A percentile compares a stretch with the other conserved stretches of the same genome.
Evolutionary conservation across 192 early-diverging fungal species (phyloP).

Genomic region (Entomortierella chlamydospora): DNA sequence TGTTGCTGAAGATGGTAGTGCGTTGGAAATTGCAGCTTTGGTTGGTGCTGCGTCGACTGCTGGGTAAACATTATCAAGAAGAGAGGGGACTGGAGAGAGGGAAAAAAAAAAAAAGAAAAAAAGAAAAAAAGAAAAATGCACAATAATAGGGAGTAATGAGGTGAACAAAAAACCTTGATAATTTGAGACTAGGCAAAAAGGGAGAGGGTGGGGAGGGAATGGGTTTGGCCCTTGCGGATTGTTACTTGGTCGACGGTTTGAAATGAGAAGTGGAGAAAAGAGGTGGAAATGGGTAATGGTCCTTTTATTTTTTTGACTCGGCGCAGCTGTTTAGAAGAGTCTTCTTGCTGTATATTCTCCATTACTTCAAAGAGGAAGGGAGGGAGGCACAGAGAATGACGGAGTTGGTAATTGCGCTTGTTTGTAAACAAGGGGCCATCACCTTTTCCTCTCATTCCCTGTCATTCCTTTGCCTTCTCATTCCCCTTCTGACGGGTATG

Average conservation of each 20-base stretch:
- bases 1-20: conserved; percentile 52
- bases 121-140: background rate
- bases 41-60: conserved; percentile 40
- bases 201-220: conserved; percentile 2
- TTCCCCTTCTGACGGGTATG: too few relatives aligned
- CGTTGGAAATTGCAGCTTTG: conserved; percentile 52
- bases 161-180: too few relatives aligned
- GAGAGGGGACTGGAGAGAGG: background rate
- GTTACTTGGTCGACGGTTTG: too few relatives aligned
- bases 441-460: background rate
- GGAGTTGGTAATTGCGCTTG: too few relatives aligned
- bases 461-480: too few relatives aligned
- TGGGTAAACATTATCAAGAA: conserved; percentile 36
- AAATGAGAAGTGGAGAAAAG: background rate
- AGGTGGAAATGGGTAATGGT: background rate
- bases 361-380: background rate
- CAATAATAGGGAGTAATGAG: background rate
- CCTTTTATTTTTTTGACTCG: too few relatives aligned
- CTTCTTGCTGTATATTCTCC: too few relatives aligned
- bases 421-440: background rate
- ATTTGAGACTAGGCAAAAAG: background rate
- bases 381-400: background rate
- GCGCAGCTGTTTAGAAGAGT: too few relatives aligned
- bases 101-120: background rate
- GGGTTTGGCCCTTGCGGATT: too few relatives aligned